Conservation (phyloP, 2,329 filamentous ascomycete species). For the Cordyceps fumosorosea region DNA sequence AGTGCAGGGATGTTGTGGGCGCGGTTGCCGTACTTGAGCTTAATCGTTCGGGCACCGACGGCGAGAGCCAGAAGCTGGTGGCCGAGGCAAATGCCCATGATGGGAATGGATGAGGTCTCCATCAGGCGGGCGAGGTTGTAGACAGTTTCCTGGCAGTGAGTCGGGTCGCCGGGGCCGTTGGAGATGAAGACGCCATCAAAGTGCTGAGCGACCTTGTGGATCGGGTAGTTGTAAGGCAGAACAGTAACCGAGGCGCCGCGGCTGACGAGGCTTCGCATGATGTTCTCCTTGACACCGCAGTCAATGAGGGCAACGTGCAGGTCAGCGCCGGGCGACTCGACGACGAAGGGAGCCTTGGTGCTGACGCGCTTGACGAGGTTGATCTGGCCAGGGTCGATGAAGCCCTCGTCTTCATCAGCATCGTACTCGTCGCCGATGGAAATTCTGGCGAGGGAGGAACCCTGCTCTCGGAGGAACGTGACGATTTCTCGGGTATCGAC, state of each 20-base stretch:
- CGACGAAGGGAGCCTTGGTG: constrained; percentile 96
- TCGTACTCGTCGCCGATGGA: constrained; percentile 97
- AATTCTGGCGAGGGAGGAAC: constrained; percentile 91
- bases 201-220: constrained; percentile 96
- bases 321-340: constrained; percentile 74
- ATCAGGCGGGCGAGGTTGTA: constrained; percentile 89
- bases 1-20: constrained; percentile 97
- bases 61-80: constrained; percentile 93
- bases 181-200: constrained; percentile 99
- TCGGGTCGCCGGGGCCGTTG: constrained; percentile 96
- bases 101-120: constrained; percentile 80
- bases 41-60: constrained; percentile 81
- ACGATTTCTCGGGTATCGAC: constrained; percentile 97
- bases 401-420: constrained; percentile 95
- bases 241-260: constrained; percentile 89
- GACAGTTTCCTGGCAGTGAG: constrained; percentile 89
- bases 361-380: constrained; percentile 94
- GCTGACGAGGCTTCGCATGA: constrained; percentile 85
- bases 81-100: constrained; percentile 97
- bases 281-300: constrained; percentile 99
- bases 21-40: constrained; percentile 98
- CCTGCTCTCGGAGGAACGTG: constrained; percentile 90
- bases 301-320: constrained; percentile 93
- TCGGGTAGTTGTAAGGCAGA: constrained; percentile 94
- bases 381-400: constrained; percentile 90